Base-by-base conservation (phyloP, 1,284 basidiomycete genomes). In the Cutaneotrichosporon curvatum region DNA sequence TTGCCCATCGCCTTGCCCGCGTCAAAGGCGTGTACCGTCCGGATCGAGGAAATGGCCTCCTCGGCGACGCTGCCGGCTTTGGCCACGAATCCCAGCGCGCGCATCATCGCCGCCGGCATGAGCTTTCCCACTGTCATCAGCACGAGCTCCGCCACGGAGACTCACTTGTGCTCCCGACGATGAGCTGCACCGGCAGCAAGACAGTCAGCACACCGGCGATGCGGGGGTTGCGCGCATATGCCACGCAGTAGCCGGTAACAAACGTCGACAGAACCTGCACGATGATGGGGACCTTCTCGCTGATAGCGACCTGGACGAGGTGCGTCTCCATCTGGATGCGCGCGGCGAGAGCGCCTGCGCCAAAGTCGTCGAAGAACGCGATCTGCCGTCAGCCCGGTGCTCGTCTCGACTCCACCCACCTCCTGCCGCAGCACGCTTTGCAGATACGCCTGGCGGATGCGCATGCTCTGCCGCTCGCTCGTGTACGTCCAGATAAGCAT, bases 321-420 rank as follows among this genome's bases (percentile, higher is more conserved):
- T 89, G 61, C 40, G 64, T 67, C 50, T 71, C 67, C 1, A 85
- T 88, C 67, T 94, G 87, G 56, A 97, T 97, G 46, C 91, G 83
- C 1, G 91, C 96, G 1, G 94, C 86, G 31, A 98, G 83, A 70
- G 96, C 94, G 51, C 94, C 94, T 5, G 92, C 85, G 20, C 94
- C 92, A 47, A 96, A 81, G 18, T 83, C 81, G 66, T 97, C 94
- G 63, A 97, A 97, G 74, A 81, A 97, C 10, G 85, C 83, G 87
- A 68, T n/a, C n/a, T n/a, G n/a, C n/a, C n/a, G n/a, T n/a, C n/a
- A n/a, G n/a, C n/a, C n/a, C n/a, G n/a, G n/a, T n/a, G n/a, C n/a
- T n/a, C n/a, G n/a, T n/a, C n/a, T n/a, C n/a, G n/a, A n/a, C n/a
- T n/a, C n/a, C n/a, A n/a, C n/a, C n/a, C n/a, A n/a, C 62, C 49